Percentiles rank a stretch among this genome's conserved stretches.
Evolutionary conservation across 305 asterid species (phyloP).

Genomic region (Withania somnifera): DNA sequence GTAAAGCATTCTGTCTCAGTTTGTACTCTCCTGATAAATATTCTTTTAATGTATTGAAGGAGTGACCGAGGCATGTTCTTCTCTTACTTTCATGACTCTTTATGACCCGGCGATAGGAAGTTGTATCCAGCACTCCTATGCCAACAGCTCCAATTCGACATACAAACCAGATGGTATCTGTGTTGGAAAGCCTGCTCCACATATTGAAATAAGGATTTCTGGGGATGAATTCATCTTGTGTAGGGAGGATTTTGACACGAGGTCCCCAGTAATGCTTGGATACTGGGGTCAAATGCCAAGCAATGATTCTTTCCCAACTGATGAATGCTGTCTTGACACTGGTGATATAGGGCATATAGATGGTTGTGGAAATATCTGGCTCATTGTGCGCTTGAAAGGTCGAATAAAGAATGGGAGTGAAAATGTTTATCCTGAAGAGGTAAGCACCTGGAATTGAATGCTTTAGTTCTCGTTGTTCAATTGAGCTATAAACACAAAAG

Average conservation of each 20-base stretch:
- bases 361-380: slow-evolving; percentile 68
- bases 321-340: slow-evolving; percentile 67
- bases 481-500: neutral
- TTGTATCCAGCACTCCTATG: slow-evolving; percentile 3
- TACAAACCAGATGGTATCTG: slow-evolving; percentile 40
- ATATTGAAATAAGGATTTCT: slow-evolving; percentile 50
- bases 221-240: slow-evolving; percentile 25
- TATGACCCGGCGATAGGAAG: slow-evolving; percentile 36
- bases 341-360: slow-evolving; percentile 77
- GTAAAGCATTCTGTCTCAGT: neutral
- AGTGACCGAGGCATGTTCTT: slow-evolving; percentile 94
- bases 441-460: slow-evolving; percentile 1
- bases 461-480: neutral
- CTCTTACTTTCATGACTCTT: slow-evolving; percentile 79
- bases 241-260: slow-evolving; percentile 68
- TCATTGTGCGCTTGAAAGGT: slow-evolving; percentile 65
- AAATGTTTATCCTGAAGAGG: slow-evolving; percentile 86
- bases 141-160: slow-evolving; percentile 12
- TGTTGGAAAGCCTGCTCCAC: slow-evolving; percentile 89
- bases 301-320: slow-evolving; percentile 9
- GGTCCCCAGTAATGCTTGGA: slow-evolving; percentile 85
- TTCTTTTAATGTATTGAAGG: slow-evolving; percentile 26
- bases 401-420: slow-evolving; percentile 93
- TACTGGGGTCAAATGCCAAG: slow-evolving; percentile 63
- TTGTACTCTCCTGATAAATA: slow-evolving; percentile 1